A percentile compares a stretch with the other conserved stretches of the same genome.
Evolutionary conservation across 495 filamentous ascomycete genomes (phyloP).

Genomic region (Penicillium cinerascens): DNA sequence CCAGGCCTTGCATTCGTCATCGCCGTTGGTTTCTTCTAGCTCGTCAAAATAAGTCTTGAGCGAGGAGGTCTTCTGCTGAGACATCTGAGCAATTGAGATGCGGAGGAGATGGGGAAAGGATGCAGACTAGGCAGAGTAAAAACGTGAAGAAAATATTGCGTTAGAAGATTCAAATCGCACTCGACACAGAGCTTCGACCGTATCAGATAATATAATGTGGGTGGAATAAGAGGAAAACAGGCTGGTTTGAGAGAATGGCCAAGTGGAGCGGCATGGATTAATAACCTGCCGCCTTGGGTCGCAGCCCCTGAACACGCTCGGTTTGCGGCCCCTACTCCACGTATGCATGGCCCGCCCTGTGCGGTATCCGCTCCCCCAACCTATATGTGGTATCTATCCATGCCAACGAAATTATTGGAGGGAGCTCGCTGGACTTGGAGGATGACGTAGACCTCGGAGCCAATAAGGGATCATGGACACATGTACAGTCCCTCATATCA

Average conservation of each 20-base stretch:
- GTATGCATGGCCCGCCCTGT: background rate
- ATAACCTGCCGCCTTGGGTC: background rate
- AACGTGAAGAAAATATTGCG: background rate
- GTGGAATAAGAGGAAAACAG: constrained; percentile 2
- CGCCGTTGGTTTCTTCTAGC: constrained; percentile 19
- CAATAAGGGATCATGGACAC: background rate
- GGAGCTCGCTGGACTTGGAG: background rate
- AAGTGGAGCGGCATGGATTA: too few species aligned
- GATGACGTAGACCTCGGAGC: background rate
- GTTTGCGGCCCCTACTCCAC: background rate
- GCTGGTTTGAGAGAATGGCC: background rate
- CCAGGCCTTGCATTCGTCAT: constrained; percentile 16
- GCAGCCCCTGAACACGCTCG: background rate
- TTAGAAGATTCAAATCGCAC: constrained; percentile 1
- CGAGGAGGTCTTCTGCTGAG: constrained; percentile 15
- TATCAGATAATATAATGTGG: background rate
- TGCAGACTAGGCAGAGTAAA: background rate
- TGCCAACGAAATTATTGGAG: background rate
- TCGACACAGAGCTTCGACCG: background rate
- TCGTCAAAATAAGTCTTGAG: constrained; percentile 19
- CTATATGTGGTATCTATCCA: background rate
- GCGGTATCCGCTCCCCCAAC: background rate
- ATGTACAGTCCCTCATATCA: too few species aligned
- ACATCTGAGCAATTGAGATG: constrained; percentile 10
- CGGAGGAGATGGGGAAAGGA: background rate